Percentiles rank a stretch among this genome's conserved stretches.
Conservation (phyloP, 345 rosid species). For the Trapa bicornis region DNA sequence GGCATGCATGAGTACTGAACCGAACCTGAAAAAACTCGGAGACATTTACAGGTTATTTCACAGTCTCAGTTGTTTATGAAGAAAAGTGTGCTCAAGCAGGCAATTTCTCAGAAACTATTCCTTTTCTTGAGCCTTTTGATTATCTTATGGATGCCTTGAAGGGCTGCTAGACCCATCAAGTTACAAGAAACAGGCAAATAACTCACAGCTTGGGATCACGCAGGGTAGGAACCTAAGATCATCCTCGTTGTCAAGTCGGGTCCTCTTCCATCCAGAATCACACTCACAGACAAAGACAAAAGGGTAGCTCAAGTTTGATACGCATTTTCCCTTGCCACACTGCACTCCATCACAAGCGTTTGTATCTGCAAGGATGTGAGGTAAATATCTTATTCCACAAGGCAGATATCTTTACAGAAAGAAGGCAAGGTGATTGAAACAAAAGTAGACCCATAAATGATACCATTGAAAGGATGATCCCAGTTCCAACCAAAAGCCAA, state of each 20-base stretch:
- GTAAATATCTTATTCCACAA: background rate
- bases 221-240: constrained; percentile 26
- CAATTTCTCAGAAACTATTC: background rate
- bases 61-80: background rate
- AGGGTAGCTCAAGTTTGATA: constrained; percentile 16
- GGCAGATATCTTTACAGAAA: background rate
- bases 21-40: constrained; percentile 26
- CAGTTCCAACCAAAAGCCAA: constrained; percentile 2
- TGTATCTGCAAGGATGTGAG: constrained; percentile 14
- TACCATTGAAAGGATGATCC: constrained; percentile 10
- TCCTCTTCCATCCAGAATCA: constrained; percentile 41
- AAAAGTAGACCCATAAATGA: background rate
- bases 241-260: constrained; percentile 15
- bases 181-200: background rate
- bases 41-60: background rate
- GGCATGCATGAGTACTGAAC: constrained; percentile 34
- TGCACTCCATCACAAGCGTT: constrained; percentile 30
- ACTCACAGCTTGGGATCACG: constrained; percentile 44
- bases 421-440: background rate
- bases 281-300: constrained; percentile 33
- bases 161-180: background rate
- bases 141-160: background rate
- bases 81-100: too few species aligned
- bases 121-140: background rate
- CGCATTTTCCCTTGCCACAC: constrained; percentile 52